Percentiles rank a stretch among this genome's conserved stretches.
These are phyloP conservation scores for Aspergillus sclerotioniger DNA, from an alignment of 495 filamentous ascomycete species.

Conservation along the genomic window DNA sequence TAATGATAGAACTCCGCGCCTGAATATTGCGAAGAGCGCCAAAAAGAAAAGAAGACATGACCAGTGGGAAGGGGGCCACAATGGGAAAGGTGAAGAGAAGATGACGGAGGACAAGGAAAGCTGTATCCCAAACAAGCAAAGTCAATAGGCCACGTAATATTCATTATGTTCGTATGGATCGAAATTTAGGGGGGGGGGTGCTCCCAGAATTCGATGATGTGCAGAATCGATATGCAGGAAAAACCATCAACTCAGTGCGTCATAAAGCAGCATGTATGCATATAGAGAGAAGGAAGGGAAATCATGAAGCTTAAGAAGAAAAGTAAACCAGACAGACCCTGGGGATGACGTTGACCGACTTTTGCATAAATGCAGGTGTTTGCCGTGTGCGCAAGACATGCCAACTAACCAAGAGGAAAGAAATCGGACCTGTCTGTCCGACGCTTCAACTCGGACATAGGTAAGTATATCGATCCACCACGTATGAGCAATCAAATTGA, in stretches of 20 bases:
- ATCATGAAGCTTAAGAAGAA: background rate
- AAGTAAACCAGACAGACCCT: constrained; percentile 5
- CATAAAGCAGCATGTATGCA: constrained; percentile 10
- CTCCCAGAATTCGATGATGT: constrained; percentile 7
- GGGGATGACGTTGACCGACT: background rate
- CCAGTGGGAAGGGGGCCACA: background rate
- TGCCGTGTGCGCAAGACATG: background rate
- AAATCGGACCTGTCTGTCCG: constrained; percentile 8
- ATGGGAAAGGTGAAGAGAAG: constrained; percentile 2
- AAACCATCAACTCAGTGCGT: constrained; percentile 16
- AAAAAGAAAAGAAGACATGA: constrained; percentile 10
- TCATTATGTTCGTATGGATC: constrained; percentile 16
- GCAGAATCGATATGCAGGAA: constrained; percentile 10
- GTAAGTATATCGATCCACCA: constrained; percentile 9
- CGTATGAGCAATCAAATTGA: constrained; percentile 15
- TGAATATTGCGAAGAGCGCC: constrained; percentile 10
- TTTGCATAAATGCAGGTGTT: background rate
- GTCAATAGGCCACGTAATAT: constrained; percentile 13
- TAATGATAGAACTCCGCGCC: constrained; percentile 17
- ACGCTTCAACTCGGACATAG: constrained; percentile 9
- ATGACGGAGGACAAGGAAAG: background rate
- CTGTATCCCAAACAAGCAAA: constrained; percentile 5
- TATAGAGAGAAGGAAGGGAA: constrained; percentile 1
- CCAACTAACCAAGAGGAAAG: background rate
- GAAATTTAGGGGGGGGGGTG: background rate